A percentile compares a stretch with the other conserved stretches of the same genome.
phyloP scores from a whole-genome alignment of 2,329 filamentous ascomycete species.

The Microcyclospora pomicola region DNA sequence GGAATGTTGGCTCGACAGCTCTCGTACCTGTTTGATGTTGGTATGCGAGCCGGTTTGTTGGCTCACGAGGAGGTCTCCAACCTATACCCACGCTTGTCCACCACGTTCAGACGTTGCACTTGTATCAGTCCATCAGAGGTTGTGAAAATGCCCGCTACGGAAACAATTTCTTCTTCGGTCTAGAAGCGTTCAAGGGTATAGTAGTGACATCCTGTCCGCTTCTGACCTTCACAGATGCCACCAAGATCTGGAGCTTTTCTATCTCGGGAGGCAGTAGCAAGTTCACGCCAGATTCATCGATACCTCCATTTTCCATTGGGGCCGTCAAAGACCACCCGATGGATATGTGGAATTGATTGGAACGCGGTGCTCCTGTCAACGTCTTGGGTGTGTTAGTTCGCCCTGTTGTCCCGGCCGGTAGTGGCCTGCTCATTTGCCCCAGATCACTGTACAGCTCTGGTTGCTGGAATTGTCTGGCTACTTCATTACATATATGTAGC shows the following conservation, averaged over 20 bases:
- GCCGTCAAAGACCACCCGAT: constrained; percentile 64
- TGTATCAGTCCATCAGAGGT: too few species aligned
- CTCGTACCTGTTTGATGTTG: too few species aligned
- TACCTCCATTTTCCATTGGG: not conserved
- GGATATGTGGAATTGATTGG: constrained; percentile 60
- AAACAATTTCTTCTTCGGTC: too few species aligned
- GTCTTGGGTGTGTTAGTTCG: constrained; percentile 1
- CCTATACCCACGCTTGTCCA: too few species aligned
- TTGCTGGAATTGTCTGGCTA: constrained; percentile 48
- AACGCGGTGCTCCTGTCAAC: not conserved
- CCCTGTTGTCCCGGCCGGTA: not conserved
- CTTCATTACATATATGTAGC: constrained; percentile 51
- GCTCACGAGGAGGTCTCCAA: too few species aligned
- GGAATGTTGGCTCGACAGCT: too few species aligned
- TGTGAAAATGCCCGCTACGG: too few species aligned
- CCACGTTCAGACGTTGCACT: too few species aligned
- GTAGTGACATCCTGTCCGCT: constrained; percentile 28
- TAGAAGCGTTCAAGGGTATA: constrained; percentile 7
- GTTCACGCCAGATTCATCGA: not conserved
- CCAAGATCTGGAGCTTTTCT: constrained; percentile 10
- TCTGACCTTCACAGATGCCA: constrained; percentile 34
- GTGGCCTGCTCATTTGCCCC: constrained; percentile 11
- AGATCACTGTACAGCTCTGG: constrained; percentile 51
- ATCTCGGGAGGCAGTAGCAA: not conserved
- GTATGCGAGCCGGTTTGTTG: too few species aligned